A percentile compares a stretch with the other conserved stretches of the same genome.
phyloP scores from a whole-genome alignment of 768 basidiomycete species.

The Hygrocybe coccinea region DNA sequence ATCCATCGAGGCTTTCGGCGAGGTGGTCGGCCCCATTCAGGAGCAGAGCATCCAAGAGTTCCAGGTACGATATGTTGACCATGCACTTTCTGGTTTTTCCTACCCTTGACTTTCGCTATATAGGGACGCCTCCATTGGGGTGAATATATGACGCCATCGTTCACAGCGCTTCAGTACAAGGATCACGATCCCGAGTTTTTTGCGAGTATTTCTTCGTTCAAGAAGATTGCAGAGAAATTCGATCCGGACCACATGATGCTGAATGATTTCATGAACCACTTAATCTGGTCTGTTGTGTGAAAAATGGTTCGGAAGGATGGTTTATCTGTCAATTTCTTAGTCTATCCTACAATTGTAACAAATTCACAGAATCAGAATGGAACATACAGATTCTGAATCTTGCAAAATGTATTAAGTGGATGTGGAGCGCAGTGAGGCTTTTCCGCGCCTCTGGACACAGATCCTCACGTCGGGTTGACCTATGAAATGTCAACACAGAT shows the following conservation, averaged over 20 bases:
- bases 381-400: too few species aligned
- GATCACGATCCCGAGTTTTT: constrained; percentile 2
- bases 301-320: not conserved
- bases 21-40: not conserved
- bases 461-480: too few species aligned
- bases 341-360: too few species aligned
- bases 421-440: too few species aligned
- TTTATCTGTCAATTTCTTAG: too few species aligned
- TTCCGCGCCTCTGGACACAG: too few species aligned
- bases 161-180: not conserved
- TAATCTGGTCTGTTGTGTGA: constrained; percentile 1
- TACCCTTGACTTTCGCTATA: not conserved
- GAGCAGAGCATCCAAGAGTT: not conserved
- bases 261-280: constrained; percentile 1
- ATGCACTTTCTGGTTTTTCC: not conserved
- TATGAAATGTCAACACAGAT: too few species aligned
- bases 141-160: constrained; percentile 2
- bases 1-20: not conserved
- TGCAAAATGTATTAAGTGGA: too few species aligned
- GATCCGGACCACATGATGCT: constrained; percentile 1
- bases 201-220: constrained; percentile 3
- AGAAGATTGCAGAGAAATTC: constrained; percentile 1
- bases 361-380: too few species aligned
- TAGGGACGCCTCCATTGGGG: constrained; percentile 6
- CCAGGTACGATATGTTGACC: not conserved